Base-by-base conservation (phyloP, 2,329 filamentous ascomycete genomes). In the Alternaria consortialis region DNA sequence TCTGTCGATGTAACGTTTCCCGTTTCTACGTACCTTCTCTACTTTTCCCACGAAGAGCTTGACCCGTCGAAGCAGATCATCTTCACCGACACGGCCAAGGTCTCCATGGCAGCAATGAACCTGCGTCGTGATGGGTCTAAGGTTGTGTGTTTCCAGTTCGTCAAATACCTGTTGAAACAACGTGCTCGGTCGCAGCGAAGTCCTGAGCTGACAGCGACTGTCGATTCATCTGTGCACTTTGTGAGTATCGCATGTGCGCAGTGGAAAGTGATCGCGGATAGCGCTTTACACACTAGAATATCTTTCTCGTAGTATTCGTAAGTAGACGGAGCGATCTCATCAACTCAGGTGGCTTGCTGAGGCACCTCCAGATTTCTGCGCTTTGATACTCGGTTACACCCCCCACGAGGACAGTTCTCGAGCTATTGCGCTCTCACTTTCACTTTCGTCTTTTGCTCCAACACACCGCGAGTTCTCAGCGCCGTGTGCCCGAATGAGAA, bases 361-460 rank as follows among this genome's bases (percentile, higher is more conserved):
- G 37, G 20, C 8, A 27, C 34, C 25, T 20, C 15, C 23, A 15
- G 23, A 13, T 6, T 17, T 11, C n/a, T n/a, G 25, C n/a, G 7
- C 4, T 15, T 15, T 6, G 25, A n/a, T 9, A 40, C 36, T 40
- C 36, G 25, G 7, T 9, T 6, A 52, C 2, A 1, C 36, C 34
- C 34, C 17, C 23, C 25, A 29, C 2, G 3, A 8, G 25, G n/a
- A 25, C 12, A 50, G n/a, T 43, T 44, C 17, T 48, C 36, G n/a
- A 17, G 20, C 4, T 25, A 3, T 37, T 50, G 5, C 32, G 1
- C 12, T 6, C 5, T n/a, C 17, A 39, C 17, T 23, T 42, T 57
- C 54, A 51, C 54, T 42, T 52, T 37, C 46, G 44, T 31, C 42
- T 42, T 40, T n/a, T 27, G 27, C 53, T 39, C 52, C 37, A 3